Conservation (phyloP, 2,329 filamentous ascomycete species). For the Colletotrichum lentis region DNA sequence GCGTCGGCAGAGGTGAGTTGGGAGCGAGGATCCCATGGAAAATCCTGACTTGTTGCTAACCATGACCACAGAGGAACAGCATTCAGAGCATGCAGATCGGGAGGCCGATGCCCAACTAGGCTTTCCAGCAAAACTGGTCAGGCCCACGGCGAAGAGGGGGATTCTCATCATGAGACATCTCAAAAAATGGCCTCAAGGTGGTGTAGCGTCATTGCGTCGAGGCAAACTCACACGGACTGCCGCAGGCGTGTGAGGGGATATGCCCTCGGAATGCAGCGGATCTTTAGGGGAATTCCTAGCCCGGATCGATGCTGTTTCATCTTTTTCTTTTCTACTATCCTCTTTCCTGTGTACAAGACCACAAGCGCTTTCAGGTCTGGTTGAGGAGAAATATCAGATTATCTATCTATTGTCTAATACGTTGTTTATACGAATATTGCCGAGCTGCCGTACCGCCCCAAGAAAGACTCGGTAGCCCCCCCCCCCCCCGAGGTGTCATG, state of each 20-base stretch:
- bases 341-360: background rate
- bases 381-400: conserved; percentile 4
- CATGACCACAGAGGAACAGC: background rate
- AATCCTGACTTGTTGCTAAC: background rate
- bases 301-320: background rate
- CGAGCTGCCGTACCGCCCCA: too few relatives aligned
- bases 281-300: too few relatives aligned
- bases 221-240: background rate
- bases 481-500: too few relatives aligned
- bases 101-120: conserved; percentile 30
- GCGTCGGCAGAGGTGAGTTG: conserved; percentile 6
- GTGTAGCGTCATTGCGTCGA: background rate
- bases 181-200: background rate
- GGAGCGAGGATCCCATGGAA: background rate
- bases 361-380: background rate
- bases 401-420: conserved; percentile 23
- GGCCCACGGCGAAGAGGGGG: too few relatives aligned
- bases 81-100: conserved; percentile 31
- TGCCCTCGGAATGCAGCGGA: background rate
- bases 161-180: background rate
- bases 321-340: background rate
- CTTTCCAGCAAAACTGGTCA: background rate
- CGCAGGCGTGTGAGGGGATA: background rate
- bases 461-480: too few relatives aligned
- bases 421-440: too few relatives aligned